These are phyloP conservation scores for Zostera marina DNA, from an alignment of 116 monocot genomes.

Conservation along the genomic window DNA sequence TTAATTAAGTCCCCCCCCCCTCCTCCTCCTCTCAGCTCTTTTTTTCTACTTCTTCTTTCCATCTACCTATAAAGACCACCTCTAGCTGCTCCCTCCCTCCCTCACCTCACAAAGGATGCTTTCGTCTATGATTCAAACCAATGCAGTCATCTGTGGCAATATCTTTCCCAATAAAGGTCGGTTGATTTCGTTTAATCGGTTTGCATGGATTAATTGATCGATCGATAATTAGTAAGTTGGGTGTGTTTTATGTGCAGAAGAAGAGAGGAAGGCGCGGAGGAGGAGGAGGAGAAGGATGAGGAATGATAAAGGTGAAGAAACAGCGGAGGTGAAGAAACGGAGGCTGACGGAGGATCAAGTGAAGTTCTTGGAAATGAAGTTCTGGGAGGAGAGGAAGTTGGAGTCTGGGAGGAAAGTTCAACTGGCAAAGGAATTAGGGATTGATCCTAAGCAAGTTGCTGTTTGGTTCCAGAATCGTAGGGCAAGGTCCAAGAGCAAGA, in stretches of 20 bases:
- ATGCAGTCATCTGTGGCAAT: too few relatives aligned
- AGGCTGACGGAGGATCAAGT: constrained; percentile 40
- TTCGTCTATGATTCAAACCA: too few relatives aligned
- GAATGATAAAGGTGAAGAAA: neutral
- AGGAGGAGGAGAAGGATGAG: constrained; percentile 14
- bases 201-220: too few relatives aligned
- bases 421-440: constrained; percentile 33
- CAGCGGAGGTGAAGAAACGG: constrained; percentile 29
- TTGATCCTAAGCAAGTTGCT: constrained; percentile 54
- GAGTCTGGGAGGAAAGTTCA: constrained; percentile 34
- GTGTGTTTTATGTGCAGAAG: neutral
- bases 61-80: too few relatives aligned
- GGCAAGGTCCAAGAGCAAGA: constrained; percentile 48
- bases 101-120: too few relatives aligned
- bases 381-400: constrained; percentile 37
- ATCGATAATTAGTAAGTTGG: too few relatives aligned
- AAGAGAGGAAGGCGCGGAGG: neutral
- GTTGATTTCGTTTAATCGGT: too few relatives aligned
- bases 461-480: constrained; percentile 64
- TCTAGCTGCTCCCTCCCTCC: too few relatives aligned
- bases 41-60: too few relatives aligned
- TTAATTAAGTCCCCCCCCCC: too few relatives aligned
- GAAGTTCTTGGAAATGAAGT: constrained; percentile 40
- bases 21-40: too few relatives aligned
- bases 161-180: too few relatives aligned